phyloP scores from a whole-genome alignment of 495 filamentous ascomycete genomes.

The Pyrenula massariospora region DNA sequence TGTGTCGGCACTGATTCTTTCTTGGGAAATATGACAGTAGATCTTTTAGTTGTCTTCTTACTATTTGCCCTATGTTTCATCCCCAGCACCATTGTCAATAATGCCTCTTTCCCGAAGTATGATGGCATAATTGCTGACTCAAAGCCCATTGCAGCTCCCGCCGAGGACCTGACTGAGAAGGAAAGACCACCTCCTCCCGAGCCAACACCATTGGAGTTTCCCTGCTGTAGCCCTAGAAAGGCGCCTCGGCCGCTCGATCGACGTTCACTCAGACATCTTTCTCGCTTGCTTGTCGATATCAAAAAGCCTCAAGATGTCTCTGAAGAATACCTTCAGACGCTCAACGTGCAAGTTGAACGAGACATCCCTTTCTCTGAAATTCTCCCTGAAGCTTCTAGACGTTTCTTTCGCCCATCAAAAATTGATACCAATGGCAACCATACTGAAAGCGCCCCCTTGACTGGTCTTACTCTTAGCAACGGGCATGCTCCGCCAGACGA shows the following conservation, averaged over 20 bases:
- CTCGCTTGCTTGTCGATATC: slow-evolving; percentile 31
- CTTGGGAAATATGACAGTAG: background rate
- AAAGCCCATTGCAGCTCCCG: slow-evolving; percentile 6
- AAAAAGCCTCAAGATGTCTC: slow-evolving; percentile 41
- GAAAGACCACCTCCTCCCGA: slow-evolving; percentile 32
- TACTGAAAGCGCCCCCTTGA: background rate
- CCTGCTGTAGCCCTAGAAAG: slow-evolving; percentile 24
- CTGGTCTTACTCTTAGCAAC: slow-evolving; percentile 28
- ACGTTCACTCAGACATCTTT: slow-evolving; percentile 24
- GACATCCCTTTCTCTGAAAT: slow-evolving; percentile 32
- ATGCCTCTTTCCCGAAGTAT: background rate
- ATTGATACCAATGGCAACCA: background rate
- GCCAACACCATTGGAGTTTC: slow-evolving; percentile 38
- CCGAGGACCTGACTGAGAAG: slow-evolving; percentile 22
- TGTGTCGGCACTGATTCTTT: background rate
- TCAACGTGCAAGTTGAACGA: slow-evolving; percentile 37
- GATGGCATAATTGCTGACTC: background rate
- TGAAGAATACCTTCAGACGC: slow-evolving; percentile 31
- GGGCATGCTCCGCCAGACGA: slow-evolving; percentile 33
- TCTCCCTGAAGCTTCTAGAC: slow-evolving; percentile 24
- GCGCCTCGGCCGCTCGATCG: slow-evolving; percentile 9
- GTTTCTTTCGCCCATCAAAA: slow-evolving; percentile 25
- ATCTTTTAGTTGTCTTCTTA: background rate
- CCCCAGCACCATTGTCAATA: background rate
- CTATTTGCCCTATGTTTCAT: background rate